A percentile compares a stretch with the other conserved stretches of the same genome.
These are phyloP conservation scores for Fonsecaea erecta DNA, from an alignment of 2,329 filamentous ascomycete species.

Conservation along the genomic window DNA sequence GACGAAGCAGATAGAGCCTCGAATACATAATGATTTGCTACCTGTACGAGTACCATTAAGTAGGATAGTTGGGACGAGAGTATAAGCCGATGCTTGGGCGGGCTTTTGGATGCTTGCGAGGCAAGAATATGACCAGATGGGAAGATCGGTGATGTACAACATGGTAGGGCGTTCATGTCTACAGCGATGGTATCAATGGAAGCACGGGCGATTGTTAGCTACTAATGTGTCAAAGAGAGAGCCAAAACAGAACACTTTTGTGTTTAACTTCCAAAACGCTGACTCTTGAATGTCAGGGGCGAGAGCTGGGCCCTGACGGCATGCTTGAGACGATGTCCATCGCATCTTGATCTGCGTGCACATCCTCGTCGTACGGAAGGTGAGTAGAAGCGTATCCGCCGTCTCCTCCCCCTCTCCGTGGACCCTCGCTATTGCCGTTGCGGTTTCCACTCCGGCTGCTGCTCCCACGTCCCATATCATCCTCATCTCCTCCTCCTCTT, in stretches of 20 bases:
- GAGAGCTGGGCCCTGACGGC: slow-evolving; percentile 13
- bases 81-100: background rate
- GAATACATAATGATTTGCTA: slow-evolving; percentile 1
- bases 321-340: slow-evolving; percentile 25
- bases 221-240: background rate
- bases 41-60: background rate
- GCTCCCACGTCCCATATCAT: background rate
- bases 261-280: background rate
- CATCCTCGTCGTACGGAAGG: slow-evolving; percentile 5
- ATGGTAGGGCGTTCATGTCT: background rate
- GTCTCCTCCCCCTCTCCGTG: background rate
- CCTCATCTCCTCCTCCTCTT: background rate
- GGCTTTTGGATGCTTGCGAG: background rate
- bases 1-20: background rate
- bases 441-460: background rate
- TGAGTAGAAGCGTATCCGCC: background rate
- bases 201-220: background rate
- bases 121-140: too few species aligned
- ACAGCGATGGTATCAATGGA: background rate
- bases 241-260: too few species aligned
- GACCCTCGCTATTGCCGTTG: background rate
- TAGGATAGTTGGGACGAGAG: background rate
- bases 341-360: slow-evolving; percentile 26
- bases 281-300: background rate
- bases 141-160: background rate